Conservation (phyloP, 176 grass and related monocot genomes). For the Oryza rufipogon region DNA sequence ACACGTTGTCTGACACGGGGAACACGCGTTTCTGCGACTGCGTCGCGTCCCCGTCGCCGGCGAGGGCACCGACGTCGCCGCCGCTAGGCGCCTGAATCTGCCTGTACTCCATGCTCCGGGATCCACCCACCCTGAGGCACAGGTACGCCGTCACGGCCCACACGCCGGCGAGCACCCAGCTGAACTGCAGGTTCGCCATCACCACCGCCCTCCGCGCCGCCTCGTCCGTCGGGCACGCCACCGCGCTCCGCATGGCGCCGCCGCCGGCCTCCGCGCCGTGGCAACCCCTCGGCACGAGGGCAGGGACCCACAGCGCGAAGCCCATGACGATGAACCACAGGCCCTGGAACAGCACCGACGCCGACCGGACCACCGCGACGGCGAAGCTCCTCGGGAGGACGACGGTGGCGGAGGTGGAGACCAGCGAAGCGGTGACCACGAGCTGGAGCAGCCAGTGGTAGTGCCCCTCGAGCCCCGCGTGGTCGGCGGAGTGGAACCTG, state of each 20-base stretch:
- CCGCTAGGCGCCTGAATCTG: constrained; percentile 43
- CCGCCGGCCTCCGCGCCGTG: constrained; percentile 14
- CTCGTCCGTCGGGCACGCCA: constrained; percentile 63
- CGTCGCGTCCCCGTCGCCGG: constrained; percentile 28
- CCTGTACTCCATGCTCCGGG: constrained; percentile 53
- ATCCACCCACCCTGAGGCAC: constrained; percentile 51
- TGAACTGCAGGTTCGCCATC: constrained; percentile 81
- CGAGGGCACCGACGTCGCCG: constrained; percentile 3
- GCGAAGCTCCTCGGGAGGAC: constrained; percentile 56
- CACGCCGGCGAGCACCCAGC: constrained; percentile 67
- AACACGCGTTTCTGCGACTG: constrained; percentile 54
- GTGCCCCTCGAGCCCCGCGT: constrained; percentile 75
- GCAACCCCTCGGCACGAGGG: constrained; percentile 65
- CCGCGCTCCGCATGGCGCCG: constrained; percentile 36
- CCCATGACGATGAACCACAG: constrained; percentile 77
- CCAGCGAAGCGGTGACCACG: constrained; percentile 38
- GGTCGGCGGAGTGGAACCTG: constrained; percentile 73
- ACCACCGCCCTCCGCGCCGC: constrained; percentile 53
- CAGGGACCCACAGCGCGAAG: constrained; percentile 72
- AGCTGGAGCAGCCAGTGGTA: constrained; percentile 95
- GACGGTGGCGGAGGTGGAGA: constrained; percentile 39
- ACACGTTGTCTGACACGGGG: constrained; percentile 29
- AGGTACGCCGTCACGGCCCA: constrained; percentile 60
- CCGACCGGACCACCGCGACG: constrained; percentile 55
- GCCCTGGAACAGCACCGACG: constrained; percentile 71